phyloP scores from a whole-genome alignment of 208 protist species.

The Novymonas esmeraldas region DNA sequence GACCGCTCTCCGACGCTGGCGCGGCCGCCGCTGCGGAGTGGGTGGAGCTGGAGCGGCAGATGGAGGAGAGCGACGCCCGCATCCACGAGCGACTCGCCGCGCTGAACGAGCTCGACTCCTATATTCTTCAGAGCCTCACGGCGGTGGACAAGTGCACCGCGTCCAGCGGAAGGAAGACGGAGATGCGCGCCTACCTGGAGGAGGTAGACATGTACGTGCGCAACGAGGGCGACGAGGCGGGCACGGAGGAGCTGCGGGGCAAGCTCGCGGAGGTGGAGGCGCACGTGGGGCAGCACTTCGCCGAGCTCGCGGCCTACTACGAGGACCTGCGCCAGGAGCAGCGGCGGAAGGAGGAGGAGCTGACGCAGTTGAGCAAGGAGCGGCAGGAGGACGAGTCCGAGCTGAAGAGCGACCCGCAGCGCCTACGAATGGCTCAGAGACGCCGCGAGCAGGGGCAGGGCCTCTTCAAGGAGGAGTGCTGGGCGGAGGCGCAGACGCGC shows the following conservation, averaged over 20 bases:
- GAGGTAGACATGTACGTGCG: conserved; percentile 52
- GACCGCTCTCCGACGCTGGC: conserved; percentile 31
- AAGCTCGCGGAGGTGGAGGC: conserved; percentile 35
- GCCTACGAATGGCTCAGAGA: conserved; percentile 66
- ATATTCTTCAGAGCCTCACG: conserved; percentile 56
- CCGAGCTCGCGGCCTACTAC: conserved; percentile 46
- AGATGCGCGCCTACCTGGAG: conserved; percentile 28
- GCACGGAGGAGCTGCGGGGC: conserved; percentile 20
- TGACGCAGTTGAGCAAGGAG: conserved; percentile 49
- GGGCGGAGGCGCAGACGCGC: conserved; percentile 65
- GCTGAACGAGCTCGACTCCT: conserved; percentile 66
- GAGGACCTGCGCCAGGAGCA: conserved; percentile 34
- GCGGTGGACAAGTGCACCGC: conserved; percentile 38
- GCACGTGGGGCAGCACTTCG: conserved; percentile 37
- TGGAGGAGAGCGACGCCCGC: conserved; percentile 38
- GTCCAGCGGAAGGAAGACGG: conserved; percentile 25
- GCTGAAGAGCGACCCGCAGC: conserved; percentile 79
- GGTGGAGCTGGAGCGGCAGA: conserved; percentile 39
- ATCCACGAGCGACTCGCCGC: conserved; percentile 55
- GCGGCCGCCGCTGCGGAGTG: conserved; percentile 33
- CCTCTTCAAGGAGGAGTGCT: conserved; percentile 77
- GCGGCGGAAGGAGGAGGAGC: conserved; percentile 50
- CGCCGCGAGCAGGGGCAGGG: conserved; percentile 71
- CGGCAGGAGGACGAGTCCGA: conserved; percentile 53
- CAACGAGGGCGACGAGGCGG: conserved; percentile 37